These are phyloP conservation scores for Spathaspora sp. DNA, from an alignment of 805 yeast species.

Conservation along the genomic window DNA sequence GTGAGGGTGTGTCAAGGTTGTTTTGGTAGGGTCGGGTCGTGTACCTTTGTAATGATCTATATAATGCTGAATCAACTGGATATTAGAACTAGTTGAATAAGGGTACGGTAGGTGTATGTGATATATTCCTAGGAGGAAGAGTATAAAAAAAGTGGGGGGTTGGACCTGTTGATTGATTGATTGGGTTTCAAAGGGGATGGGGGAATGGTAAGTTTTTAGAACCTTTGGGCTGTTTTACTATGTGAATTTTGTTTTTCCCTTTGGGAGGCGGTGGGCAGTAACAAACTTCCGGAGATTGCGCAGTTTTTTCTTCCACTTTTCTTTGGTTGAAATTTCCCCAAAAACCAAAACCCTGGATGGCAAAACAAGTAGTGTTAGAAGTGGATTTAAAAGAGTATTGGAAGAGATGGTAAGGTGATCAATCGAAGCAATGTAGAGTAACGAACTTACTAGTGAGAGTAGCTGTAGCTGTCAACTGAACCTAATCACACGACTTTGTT, in stretches of 20 bases:
- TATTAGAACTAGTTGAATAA: no score
- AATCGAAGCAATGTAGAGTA: no score
- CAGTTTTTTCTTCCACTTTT: background rate
- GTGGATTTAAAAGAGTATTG: background rate
- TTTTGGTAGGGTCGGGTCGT: background rate
- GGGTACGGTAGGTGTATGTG: background rate
- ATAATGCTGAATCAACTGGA: no score
- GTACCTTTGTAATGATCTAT: background rate
- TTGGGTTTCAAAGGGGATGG: background rate
- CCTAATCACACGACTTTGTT: no score
- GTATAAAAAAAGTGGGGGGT: background rate
- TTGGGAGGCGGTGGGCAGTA: background rate
- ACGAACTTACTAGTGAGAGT: no score
- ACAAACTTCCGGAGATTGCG: background rate
- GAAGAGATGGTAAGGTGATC: no score
- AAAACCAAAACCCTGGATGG: background rate
- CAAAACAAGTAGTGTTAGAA: background rate
- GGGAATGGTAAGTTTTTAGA: background rate
- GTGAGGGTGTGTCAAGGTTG: background rate
- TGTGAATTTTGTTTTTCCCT: background rate
- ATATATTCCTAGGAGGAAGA: background rate
- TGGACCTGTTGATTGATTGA: background rate
- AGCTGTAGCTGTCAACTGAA: no score
- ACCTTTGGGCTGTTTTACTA: background rate
- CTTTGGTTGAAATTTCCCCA: background rate